Base-by-base conservation (phyloP, 1,139 yeast species). In the Zygoascus sp. region DNA sequence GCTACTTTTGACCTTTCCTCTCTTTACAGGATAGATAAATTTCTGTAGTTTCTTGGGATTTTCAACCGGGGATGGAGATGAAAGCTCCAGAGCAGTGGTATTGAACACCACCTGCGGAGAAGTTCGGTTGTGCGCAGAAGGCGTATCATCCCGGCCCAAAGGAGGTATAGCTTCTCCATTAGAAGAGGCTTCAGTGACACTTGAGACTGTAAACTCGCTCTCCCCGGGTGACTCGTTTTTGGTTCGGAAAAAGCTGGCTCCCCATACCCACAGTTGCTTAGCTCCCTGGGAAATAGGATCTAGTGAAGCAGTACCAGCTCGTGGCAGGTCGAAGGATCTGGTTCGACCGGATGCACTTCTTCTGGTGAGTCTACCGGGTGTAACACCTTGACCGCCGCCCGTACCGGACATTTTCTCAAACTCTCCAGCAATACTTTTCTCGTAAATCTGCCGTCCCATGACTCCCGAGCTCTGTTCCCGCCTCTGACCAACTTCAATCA, bases 391-490 rank as follows among this genome's bases (percentile, higher is more conserved):
- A 11, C 44, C 44, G 2, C 47, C 47, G n/a, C 45, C 40, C 9
- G 41, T 30, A 13, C 43, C 40, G 10, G 49, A 40, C 45, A 49
- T 44, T 13, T 44, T 45, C 13, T 43, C 43, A 15, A 30, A 40
- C 9, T 52, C 53, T 2, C 37, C 35, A 2, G 50, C 52, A 39
- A 51, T 35, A 8, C 50, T 50, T 28, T 47, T 50, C 30, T 53
- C 57, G 32, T 50, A 48, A 3, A 53, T 49, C 39, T 51, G 55
- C 52, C 96, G 70, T 0, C 97, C 97, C 44, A 88, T 66, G 1
- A 88, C 80, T 1, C 96, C 95, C 49, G 80, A 82, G 45, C 81
- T 80, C 56, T 87, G 95, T 51, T 77, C 77, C n/a, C 73, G 73
- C 55, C 77, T 77, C 67, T 82, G 83, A 23, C 81, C 67, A 13